Evolutionary conservation across 163 green algal species (phyloP).

Genomic region (Chlorella variabilis): DNA sequence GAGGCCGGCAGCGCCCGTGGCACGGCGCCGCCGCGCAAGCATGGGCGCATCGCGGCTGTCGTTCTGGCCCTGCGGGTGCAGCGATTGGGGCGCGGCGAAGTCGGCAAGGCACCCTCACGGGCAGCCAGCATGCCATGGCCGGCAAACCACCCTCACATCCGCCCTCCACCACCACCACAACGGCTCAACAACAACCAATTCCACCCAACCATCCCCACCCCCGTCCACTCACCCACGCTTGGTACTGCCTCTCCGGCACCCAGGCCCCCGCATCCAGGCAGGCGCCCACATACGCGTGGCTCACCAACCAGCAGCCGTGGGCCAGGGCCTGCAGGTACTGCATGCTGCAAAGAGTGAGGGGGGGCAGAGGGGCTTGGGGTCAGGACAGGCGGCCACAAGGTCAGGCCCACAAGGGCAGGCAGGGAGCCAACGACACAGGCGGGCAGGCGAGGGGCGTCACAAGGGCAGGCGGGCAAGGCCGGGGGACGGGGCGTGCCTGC

Average conservation of each 20-base stretch:
- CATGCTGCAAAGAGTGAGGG: neutral
- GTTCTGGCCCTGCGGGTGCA: neutral
- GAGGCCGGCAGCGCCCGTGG: neutral
- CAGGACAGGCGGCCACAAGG: too few species aligned
- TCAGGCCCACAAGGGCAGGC: too few species aligned
- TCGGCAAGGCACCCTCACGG: too few species aligned
- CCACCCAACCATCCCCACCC: too few species aligned
- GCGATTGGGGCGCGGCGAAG: neutral
- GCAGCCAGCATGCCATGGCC: too few species aligned
- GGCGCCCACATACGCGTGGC: slow-evolving; percentile 40
- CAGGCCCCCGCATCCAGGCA: slow-evolving; percentile 34
- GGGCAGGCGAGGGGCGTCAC: too few species aligned
- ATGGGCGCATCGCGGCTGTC: neutral
- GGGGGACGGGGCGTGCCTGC: neutral
- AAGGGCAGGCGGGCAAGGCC: too few species aligned
- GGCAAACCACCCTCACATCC: too few species aligned
- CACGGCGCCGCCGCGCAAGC: neutral
- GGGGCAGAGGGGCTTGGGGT: neutral
- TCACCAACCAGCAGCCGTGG: slow-evolving; percentile 43
- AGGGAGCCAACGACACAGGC: too few species aligned
- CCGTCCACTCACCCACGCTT: slow-evolving; percentile 36
- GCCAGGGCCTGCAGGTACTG: slow-evolving; percentile 39
- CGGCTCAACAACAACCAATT: too few species aligned
- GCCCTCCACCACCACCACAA: too few species aligned
- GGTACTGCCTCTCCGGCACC: slow-evolving; percentile 35